Percentiles rank a stretch among this genome's conserved stretches.
phyloP scores from a whole-genome alignment of 345 rosid species.

The Eucalyptus curtisii region DNA sequence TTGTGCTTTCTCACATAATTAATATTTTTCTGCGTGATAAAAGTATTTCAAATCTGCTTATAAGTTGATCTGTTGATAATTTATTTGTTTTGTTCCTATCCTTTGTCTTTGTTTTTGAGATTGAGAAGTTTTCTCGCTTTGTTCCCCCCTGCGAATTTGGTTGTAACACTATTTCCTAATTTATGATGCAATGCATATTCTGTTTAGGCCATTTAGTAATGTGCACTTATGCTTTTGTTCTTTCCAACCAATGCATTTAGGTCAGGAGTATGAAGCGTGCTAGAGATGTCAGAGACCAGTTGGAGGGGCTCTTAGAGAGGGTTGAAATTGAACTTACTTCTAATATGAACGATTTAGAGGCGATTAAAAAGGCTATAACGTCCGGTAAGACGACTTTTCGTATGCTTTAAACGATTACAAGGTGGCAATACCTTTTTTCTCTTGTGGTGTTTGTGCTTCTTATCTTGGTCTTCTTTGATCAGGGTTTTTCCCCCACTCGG shows the following conservation, averaged over 20 bases:
- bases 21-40: neutral
- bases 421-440: neutral
- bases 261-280: conserved; percentile 99
- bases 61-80: neutral
- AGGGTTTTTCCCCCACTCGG: conserved; percentile 91
- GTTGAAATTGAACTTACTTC: conserved; percentile 83
- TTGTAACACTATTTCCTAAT: neutral
- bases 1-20: neutral
- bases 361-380: conserved; percentile 69
- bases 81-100: neutral
- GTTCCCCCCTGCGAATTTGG: neutral
- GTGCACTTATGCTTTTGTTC: neutral
- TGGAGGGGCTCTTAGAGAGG: conserved; percentile 94
- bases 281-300: conserved; percentile 84
- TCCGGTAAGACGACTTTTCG: conserved; percentile 34
- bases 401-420: neutral
- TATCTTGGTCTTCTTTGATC: neutral
- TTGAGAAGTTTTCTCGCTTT: neutral
- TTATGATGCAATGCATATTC: neutral
- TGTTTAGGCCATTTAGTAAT: neutral
- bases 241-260: conserved; percentile 11
- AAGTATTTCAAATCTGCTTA: neutral
- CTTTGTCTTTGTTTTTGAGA: neutral
- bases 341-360: conserved; percentile 50
- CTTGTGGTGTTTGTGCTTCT: neutral